Conservation (phyloP, 768 basidiomycete genomes). For the Termitomyces sp. region DNA sequence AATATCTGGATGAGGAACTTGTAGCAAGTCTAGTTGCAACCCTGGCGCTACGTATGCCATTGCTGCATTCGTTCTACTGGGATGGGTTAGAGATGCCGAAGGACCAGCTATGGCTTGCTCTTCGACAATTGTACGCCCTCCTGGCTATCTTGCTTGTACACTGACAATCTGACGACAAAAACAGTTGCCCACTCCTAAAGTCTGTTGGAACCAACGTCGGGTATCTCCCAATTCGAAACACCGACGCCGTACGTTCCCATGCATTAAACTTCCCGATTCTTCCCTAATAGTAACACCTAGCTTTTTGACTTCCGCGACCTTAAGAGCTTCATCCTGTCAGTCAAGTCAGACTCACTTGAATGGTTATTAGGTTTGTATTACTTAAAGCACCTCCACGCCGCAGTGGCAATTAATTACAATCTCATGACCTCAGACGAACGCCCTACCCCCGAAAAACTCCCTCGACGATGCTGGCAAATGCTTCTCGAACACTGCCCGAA, state of each 20-base stretch:
- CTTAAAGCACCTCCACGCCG: background rate
- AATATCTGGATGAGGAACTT: slow-evolving; percentile 24
- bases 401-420: background rate
- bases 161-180: slow-evolving; percentile 1
- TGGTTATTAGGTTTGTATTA: slow-evolving; percentile 25
- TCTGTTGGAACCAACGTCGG: slow-evolving; percentile 29
- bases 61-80: slow-evolving; percentile 29
- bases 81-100: slow-evolving; percentile 31
- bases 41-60: slow-evolving; percentile 17
- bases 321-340: slow-evolving; percentile 24
- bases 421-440: slow-evolving; percentile 20
- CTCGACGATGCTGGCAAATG: slow-evolving; percentile 33
- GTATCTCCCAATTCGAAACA: slow-evolving; percentile 23
- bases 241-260: slow-evolving; percentile 25
- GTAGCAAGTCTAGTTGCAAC: slow-evolving; percentile 23
- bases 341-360: slow-evolving; percentile 28
- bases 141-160: slow-evolving; percentile 2
- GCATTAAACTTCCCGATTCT: background rate
- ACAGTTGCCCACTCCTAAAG: slow-evolving; percentile 28
- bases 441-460: slow-evolving; percentile 29
- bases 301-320: slow-evolving; percentile 31
- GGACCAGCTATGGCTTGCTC: slow-evolving; percentile 27
- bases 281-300: slow-evolving; percentile 15
- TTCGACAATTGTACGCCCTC: slow-evolving; percentile 19
- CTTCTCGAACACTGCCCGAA: slow-evolving; percentile 31